Conservation (phyloP, 2,329 filamentous ascomycete genomes). For the Fulvia fulva region DNA sequence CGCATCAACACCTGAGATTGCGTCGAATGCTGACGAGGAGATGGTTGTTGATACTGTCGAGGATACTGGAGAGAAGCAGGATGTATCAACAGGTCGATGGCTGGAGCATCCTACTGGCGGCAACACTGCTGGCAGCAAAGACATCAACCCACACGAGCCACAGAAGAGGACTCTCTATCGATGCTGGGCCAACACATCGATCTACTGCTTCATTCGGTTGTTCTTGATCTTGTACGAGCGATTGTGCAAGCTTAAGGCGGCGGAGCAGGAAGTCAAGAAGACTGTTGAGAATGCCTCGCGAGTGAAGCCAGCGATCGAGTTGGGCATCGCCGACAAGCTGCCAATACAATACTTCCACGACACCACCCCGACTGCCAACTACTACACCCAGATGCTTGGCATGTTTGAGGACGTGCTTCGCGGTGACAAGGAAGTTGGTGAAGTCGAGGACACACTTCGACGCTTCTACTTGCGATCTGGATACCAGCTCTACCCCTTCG, state of each 20-base stretch:
- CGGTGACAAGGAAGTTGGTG: slow-evolving; percentile 73
- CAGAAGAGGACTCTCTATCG: slow-evolving; percentile 80
- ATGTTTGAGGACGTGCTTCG: slow-evolving; percentile 84
- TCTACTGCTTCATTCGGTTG: slow-evolving; percentile 92
- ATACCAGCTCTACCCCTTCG: slow-evolving; percentile 90
- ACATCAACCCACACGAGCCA: slow-evolving; percentile 70
- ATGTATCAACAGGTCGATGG: slow-evolving; percentile 64
- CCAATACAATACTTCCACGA: slow-evolving; percentile 70
- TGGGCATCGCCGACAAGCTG: slow-evolving; percentile 78
- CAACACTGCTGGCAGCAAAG: slow-evolving; percentile 56
- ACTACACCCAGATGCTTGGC: slow-evolving; percentile 79
- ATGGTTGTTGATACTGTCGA: slow-evolving; percentile 46
- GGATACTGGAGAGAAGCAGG: slow-evolving; percentile 44
- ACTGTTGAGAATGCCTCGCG: slow-evolving; percentile 70
- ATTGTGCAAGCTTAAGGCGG: slow-evolving; percentile 76
- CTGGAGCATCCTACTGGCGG: slow-evolving; percentile 55
- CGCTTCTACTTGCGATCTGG: slow-evolving; percentile 88
- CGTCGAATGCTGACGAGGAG: slow-evolving; percentile 74
- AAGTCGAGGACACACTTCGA: slow-evolving; percentile 85
- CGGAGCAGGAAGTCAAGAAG: slow-evolving; percentile 66
- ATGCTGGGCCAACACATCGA: slow-evolving; percentile 84
- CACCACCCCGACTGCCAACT: slow-evolving; percentile 61
- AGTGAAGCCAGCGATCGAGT: slow-evolving; percentile 74
- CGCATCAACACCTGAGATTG: slow-evolving; percentile 80
- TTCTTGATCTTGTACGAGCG: slow-evolving; percentile 89